Percentiles rank a stretch among this genome's conserved stretches.
Evolutionary conservation across 768 basidiomycete species (phyloP).

Genomic region (Rubroboletus pulcherrimus): DNA sequence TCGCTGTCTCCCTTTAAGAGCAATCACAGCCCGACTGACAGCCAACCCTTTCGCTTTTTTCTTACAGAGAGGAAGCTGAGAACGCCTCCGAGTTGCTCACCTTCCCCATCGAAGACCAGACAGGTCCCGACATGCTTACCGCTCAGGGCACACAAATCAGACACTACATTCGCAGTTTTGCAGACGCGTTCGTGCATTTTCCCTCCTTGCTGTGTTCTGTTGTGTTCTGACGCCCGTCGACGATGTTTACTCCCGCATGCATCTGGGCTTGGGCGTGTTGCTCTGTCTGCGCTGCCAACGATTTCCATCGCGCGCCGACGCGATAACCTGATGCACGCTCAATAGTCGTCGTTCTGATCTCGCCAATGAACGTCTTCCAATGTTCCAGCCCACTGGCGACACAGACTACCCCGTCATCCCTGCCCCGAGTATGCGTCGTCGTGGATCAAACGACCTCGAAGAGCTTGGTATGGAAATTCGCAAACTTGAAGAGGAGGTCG

Average conservation of each 20-base stretch:
- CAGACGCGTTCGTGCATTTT: slow-evolving; percentile 61
- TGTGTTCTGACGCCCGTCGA: neutral
- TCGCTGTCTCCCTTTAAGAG: neutral
- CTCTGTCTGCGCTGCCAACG: neutral
- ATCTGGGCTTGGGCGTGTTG: neutral
- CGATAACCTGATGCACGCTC: too few relatives aligned
- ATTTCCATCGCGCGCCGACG: neutral
- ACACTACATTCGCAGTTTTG: slow-evolving; percentile 65
- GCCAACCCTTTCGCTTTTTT: neutral
- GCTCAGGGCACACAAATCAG: slow-evolving; percentile 59
- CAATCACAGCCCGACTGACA: neutral
- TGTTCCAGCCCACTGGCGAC: slow-evolving; percentile 38
- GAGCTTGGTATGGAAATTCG: slow-evolving; percentile 64
- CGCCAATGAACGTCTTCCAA: slow-evolving; percentile 71
- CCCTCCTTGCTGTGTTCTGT: neutral
- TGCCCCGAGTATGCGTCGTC: slow-evolving; percentile 58
- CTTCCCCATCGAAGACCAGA: slow-evolving; percentile 34
- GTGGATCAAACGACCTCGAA: slow-evolving; percentile 39
- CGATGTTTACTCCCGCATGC: neutral
- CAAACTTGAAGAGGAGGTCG: slow-evolving; percentile 54
- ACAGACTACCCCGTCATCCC: slow-evolving; percentile 46
- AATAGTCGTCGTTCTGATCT: slow-evolving; percentile 67
- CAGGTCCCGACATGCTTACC: slow-evolving; percentile 53
- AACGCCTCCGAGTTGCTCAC: slow-evolving; percentile 63
- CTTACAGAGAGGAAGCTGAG: slow-evolving; percentile 69